Conservation (phyloP, 2,329 filamentous ascomycete species). For the Cladosporium sp. region DNA sequence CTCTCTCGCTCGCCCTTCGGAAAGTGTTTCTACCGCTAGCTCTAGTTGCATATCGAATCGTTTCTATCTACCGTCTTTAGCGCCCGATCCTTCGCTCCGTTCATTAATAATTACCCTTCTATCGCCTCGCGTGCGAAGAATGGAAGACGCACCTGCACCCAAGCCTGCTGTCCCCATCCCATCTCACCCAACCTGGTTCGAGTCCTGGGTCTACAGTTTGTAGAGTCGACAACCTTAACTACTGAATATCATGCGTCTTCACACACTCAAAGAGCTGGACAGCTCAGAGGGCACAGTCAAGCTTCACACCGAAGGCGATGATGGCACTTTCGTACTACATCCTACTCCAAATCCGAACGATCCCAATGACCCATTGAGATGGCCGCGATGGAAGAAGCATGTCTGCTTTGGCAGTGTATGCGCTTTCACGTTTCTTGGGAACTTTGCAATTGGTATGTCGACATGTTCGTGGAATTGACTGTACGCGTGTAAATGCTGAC, state of each 20-base stretch:
- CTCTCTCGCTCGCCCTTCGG: neutral
- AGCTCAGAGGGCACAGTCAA: constrained; percentile 44
- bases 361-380: constrained; percentile 53
- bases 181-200: constrained; percentile 19
- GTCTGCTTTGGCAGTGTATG: constrained; percentile 49
- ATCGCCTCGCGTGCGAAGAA: neutral
- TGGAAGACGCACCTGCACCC: constrained; percentile 12
- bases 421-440: constrained; percentile 51
- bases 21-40: neutral
- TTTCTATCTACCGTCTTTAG: neutral
- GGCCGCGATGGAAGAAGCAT: constrained; percentile 52
- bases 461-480: neutral
- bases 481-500: neutral
- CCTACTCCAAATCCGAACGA: constrained; percentile 51
- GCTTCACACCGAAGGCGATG: constrained; percentile 31
- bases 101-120: neutral
- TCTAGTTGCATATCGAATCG: neutral
- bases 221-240: neutral
- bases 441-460: constrained; percentile 44
- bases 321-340: constrained; percentile 45
- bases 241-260: constrained; percentile 34
- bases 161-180: constrained; percentile 11
- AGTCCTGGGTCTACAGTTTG: constrained; percentile 8
- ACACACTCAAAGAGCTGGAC: constrained; percentile 41
- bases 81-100: neutral